A percentile compares a stretch with the other conserved stretches of the same genome.
Evolutionary conservation across 768 basidiomycete genomes (phyloP).

Genomic region (Boletus barrowsii): DNA sequence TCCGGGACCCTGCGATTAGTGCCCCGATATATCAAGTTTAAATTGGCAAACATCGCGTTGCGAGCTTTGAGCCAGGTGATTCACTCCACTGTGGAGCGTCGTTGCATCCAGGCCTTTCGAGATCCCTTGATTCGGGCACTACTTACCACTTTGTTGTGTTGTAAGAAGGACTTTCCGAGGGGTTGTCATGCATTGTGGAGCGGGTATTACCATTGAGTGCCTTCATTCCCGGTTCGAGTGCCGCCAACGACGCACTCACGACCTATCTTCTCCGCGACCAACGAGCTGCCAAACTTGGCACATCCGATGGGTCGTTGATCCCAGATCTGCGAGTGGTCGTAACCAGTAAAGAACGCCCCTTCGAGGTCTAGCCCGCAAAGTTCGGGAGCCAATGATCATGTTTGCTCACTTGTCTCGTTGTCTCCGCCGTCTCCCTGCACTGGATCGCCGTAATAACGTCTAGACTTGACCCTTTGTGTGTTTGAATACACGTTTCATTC

Average conservation of each 20-base stretch:
- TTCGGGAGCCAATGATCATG: neutral
- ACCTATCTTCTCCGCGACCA: constrained; percentile 6
- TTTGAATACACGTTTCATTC: constrained; percentile 6
- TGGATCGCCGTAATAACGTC: neutral
- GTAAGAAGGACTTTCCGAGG: neutral
- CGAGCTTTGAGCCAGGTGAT: constrained; percentile 8
- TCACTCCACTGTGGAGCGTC: neutral
- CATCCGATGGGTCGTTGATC: neutral
- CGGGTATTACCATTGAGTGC: constrained; percentile 5
- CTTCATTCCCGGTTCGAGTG: constrained; percentile 1
- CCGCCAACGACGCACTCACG: neutral
- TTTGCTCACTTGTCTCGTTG: neutral
- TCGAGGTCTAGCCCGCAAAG: neutral
- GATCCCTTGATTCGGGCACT: neutral
- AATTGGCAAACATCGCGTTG: neutral
- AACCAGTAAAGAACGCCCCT: neutral
- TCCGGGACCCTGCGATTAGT: constrained; percentile 13
- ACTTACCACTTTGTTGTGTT: neutral
- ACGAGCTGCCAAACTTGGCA: constrained; percentile 4
- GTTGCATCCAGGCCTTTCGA: neutral
- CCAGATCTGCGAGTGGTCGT: constrained; percentile 2
- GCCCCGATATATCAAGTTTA: constrained; percentile 3
- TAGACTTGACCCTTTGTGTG: neutral
- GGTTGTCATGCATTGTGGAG: constrained; percentile 12
- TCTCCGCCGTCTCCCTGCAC: too few species aligned